Percentiles rank a stretch among this genome's conserved stretches.
phyloP scores from a whole-genome alignment of 805 yeast species.

The Metschnikowia gelsemii region DNA sequence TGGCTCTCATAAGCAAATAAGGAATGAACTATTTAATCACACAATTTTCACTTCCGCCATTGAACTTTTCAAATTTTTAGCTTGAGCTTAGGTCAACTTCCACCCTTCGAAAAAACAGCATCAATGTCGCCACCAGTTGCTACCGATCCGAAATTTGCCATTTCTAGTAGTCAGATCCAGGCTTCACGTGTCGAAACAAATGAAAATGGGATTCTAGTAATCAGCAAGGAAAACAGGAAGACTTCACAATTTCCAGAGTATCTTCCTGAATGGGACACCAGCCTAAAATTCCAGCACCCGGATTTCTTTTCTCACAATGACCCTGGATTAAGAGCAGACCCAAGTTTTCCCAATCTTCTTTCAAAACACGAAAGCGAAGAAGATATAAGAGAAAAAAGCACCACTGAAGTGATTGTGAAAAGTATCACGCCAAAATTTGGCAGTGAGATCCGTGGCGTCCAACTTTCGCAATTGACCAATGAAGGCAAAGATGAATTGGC shows the following conservation, averaged over 20 bases:
- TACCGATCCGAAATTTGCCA: slow-evolving; percentile 3
- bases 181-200: slow-evolving; percentile 28
- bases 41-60: too few relatives aligned
- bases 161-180: slow-evolving; percentile 9
- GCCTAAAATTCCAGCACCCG: slow-evolving; percentile 32
- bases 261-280: slow-evolving; percentile 33
- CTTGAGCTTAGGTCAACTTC: too few relatives aligned
- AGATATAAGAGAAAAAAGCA: too few relatives aligned
- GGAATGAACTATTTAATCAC: too few relatives aligned
- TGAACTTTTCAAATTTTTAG: too few relatives aligned
- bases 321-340: slow-evolving; percentile 28
- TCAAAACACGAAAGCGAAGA: too few relatives aligned
- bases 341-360: slow-evolving; percentile 22
- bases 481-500: slow-evolving; percentile 35
- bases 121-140: slow-evolving; percentile 5
- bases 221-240: slow-evolving; percentile 29
- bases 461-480: slow-evolving; percentile 27
- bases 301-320: slow-evolving; percentile 28
- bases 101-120: not conserved
- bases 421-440: slow-evolving; percentile 34
- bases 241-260: slow-evolving; percentile 26
- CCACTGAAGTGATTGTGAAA: slow-evolving; percentile 18
- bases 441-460: slow-evolving; percentile 29
- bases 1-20: too few relatives aligned
- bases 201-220: slow-evolving; percentile 28